A percentile compares a stretch with the other conserved stretches of the same genome.
phyloP scores from a whole-genome alignment of 768 basidiomycete genomes.

The Paxillus rubicundulus region DNA sequence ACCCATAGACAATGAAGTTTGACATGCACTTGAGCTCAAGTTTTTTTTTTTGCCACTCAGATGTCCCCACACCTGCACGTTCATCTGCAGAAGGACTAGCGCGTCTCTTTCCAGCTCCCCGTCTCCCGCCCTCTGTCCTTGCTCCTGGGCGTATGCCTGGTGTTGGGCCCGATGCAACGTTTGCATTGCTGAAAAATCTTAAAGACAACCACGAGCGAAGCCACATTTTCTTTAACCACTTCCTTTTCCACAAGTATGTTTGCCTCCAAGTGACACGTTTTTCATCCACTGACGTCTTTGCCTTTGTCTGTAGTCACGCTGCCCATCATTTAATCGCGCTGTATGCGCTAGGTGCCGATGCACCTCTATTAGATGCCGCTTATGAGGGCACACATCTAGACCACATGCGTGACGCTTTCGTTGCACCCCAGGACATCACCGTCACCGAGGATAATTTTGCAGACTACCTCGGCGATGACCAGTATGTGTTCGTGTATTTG shows the following conservation, averaged over 20 bases:
- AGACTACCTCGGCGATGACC: constrained; percentile 9
- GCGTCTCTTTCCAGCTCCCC: constrained; percentile 26
- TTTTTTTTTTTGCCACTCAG: background rate
- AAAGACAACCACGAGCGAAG: constrained; percentile 51
- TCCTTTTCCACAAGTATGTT: constrained; percentile 32
- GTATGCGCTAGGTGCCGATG: constrained; percentile 57
- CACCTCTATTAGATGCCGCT: constrained; percentile 39
- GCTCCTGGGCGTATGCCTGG: constrained; percentile 38
- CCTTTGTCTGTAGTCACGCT: constrained; percentile 44
- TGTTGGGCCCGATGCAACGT: constrained; percentile 36
- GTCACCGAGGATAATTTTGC: constrained; percentile 7
- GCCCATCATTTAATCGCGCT: constrained; percentile 57
- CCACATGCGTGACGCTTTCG: constrained; percentile 37
- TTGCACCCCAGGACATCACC: constrained; percentile 16
- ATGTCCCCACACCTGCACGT: background rate
- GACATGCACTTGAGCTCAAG: no score
- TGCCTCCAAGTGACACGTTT: background rate
- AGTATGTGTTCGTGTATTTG: background rate
- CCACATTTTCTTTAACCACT: constrained; percentile 53
- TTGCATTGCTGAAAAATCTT: constrained; percentile 39
- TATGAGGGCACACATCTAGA: constrained; percentile 38
- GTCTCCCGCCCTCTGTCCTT: constrained; percentile 27
- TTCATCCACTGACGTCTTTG: constrained; percentile 16
- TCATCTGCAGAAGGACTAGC: constrained; percentile 13
- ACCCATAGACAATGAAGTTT: no score